Conservation (phyloP, 2,329 filamentous ascomycete species). For the Hypoxylon sp. region DNA sequence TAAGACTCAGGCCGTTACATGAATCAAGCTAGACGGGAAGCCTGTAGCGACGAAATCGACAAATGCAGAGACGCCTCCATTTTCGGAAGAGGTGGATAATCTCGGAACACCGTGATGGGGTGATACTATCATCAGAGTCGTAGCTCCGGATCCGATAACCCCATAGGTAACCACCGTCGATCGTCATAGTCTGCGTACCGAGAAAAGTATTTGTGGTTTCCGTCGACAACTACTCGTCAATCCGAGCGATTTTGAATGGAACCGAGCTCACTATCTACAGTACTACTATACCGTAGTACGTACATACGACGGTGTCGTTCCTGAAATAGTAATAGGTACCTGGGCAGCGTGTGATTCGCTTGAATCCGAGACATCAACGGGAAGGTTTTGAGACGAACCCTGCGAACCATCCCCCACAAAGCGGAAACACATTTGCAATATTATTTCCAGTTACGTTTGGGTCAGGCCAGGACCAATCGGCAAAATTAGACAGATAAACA, state of each 20-base stretch:
- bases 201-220: not conserved
- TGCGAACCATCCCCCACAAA: constrained; percentile 19
- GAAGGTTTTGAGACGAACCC: constrained; percentile 26
- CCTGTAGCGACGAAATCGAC: too few relatives aligned
- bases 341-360: constrained; percentile 3
- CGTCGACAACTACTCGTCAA: not conserved
- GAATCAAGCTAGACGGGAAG: too few relatives aligned
- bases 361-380: constrained; percentile 23
- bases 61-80: too few relatives aligned
- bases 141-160: constrained; percentile 6
- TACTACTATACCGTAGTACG: too few relatives aligned
- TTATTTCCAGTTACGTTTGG: constrained; percentile 3
- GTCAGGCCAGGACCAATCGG: not conserved
- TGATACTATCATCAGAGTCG: not conserved
- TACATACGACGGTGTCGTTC: not conserved
- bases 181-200: constrained; percentile 2
- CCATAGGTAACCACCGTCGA: too few relatives aligned
- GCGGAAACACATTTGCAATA: constrained; percentile 21
- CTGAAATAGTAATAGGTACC: not conserved
- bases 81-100: not conserved
- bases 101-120: too few relatives aligned
- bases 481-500: not conserved
- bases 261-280: not conserved
- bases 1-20: too few relatives aligned
- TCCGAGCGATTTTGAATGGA: not conserved